A percentile compares a stretch with the other conserved stretches of the same genome.
Conservation (phyloP, 768 basidiomycete species). For the Hirschioporus abietinus region DNA sequence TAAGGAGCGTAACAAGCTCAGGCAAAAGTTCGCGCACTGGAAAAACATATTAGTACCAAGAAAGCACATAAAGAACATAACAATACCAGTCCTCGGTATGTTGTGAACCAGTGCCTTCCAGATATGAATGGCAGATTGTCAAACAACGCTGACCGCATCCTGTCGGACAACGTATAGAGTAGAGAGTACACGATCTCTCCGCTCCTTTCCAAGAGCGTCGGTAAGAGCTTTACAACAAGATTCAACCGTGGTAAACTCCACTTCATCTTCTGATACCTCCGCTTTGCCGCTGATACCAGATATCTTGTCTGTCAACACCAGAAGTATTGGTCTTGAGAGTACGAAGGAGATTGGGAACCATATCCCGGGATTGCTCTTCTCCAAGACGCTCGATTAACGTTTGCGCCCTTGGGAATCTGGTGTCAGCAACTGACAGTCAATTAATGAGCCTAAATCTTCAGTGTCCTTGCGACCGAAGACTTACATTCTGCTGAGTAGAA, state of each 20-base stretch:
- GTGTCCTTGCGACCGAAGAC: constrained; percentile 21
- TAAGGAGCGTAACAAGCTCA: constrained; percentile 72
- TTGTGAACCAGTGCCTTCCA: constrained; percentile 98
- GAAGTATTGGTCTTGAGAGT: constrained; percentile 90
- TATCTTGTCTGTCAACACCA: constrained; percentile 95
- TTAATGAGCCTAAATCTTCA: constrained; percentile 7
- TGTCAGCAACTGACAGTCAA: constrained; percentile 50
- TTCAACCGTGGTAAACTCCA: constrained; percentile 64
- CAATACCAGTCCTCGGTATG: constrained; percentile 79
- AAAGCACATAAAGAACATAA: constrained; percentile 3
- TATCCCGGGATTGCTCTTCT: constrained; percentile 90
- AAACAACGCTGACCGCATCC: constrained; percentile 83
- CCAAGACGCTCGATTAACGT: constrained; percentile 91
- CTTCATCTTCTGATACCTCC: constrained; percentile 65
- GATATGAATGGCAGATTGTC: constrained; percentile 88
- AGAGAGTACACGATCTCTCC: constrained; percentile 86
- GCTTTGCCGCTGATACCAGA: constrained; percentile 92
- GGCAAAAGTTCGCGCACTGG: constrained; percentile 86
- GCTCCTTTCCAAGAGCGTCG: constrained; percentile 83
- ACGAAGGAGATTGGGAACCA: constrained; percentile 83
- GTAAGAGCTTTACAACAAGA: constrained; percentile 79
- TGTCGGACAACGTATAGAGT: constrained; percentile 91
- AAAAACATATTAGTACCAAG: constrained; percentile 8
- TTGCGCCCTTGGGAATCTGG: constrained; percentile 66
- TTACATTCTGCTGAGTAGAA: constrained; percentile 72